Base-by-base conservation (phyloP, 176 grass and related monocot species). In the Oryza nivara region DNA sequence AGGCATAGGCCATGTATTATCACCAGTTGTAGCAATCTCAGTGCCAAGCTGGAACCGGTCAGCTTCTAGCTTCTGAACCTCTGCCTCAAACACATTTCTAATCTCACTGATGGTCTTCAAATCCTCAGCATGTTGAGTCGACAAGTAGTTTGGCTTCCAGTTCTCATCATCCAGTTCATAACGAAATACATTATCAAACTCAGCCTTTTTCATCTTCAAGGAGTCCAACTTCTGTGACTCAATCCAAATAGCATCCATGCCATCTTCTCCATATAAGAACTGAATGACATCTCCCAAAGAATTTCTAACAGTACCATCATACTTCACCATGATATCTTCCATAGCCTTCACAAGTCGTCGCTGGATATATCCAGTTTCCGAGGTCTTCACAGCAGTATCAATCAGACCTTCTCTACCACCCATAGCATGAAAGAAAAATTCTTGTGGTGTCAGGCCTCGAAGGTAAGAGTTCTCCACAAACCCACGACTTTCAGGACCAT, bases 261-360 rank as follows among this genome's bases (percentile, higher is more conserved):
- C 96, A 95, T 98, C 96, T 74, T 98, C 96, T 75, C 96, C 96
- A 79, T 98, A 98, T 56, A 98, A 83, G 73, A 98, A 98, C 78
- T 98, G 96, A 73, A 98, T 98, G 65, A 94, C 93, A 83, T 98
- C 96, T 16, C 96, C 96, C 10, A 98, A 70, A 14, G 96, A 98
- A 68, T 98, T 98, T 81, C 96, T 90, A n/a, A 98, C 96, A 47
- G 96, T 98, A 15, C 93, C 93, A 80, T 98, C 96, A 81, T 98
- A 98, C 77, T 98, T 98, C 11, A 98, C 96, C 96, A 98, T 95
- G 9, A 98, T 98, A 83, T 98, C 96, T 78, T 98, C 96, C 96
- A 98, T 98, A 87, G 96, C 96, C 78, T 98, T 98, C 63, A 98
- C 96, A 70, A 98, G 93, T 30, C 96, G 82, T 12, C 96, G 79